Conservation (phyloP, 164 flowering plant genomes). For the Paratinospora sagittata region DNA sequence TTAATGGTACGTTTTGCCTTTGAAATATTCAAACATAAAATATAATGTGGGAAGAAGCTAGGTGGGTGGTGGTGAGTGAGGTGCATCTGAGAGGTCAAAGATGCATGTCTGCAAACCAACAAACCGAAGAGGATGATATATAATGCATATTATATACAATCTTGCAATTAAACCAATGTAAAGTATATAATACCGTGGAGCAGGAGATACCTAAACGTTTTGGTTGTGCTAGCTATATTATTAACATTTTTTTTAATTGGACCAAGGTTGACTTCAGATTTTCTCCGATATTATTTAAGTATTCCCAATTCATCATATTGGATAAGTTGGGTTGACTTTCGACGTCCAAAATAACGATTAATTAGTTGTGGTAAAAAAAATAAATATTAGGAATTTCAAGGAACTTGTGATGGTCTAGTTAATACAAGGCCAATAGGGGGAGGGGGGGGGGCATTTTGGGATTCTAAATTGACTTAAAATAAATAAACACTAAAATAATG, state of each 20-base stretch:
- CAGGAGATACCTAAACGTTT: conserved; percentile 14
- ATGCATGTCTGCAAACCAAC: neutral
- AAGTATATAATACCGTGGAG: conserved; percentile 9
- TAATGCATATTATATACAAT: neutral
- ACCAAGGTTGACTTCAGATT: neutral
- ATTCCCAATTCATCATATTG: neutral
- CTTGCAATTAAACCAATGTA: neutral
- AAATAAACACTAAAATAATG: too few species aligned
- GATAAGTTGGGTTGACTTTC: conserved; percentile 12
- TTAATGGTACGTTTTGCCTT: neutral
- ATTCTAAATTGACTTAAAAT: neutral
- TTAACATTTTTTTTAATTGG: neutral
- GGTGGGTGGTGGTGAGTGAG: neutral
- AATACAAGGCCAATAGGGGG: neutral
- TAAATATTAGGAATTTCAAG: neutral
- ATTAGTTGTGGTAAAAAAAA: neutral
- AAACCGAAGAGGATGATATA: neutral
- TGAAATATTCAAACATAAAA: neutral
- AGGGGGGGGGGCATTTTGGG: neutral
- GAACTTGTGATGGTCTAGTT: neutral
- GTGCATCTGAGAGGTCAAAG: neutral
- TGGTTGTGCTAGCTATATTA: neutral
- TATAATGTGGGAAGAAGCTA: conserved; percentile 1
- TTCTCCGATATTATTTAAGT: neutral
- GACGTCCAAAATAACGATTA: neutral